Conservation (phyloP, 331 rosid species). For the Stylosanthes scabra region DNA sequence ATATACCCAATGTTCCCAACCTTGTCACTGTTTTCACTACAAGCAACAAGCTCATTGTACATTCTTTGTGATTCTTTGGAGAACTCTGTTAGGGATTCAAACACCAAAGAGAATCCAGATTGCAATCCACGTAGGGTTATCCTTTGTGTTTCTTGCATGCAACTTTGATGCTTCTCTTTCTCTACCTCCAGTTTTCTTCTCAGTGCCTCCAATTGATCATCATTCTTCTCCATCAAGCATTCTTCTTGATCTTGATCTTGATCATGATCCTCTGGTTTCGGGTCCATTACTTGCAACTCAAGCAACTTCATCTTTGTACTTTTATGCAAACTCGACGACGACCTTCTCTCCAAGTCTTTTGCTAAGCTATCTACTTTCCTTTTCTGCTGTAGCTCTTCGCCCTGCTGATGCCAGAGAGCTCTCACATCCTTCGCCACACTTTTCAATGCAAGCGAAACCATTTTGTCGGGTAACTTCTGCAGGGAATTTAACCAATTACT, state of each 20-base stretch:
- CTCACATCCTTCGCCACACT: constrained; percentile 69
- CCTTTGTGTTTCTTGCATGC: constrained; percentile 79
- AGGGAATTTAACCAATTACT: constrained; percentile 72
- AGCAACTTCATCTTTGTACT: constrained; percentile 57
- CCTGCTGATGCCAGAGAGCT: constrained; percentile 77
- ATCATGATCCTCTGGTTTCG: constrained; percentile 49
- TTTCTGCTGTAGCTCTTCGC: constrained; percentile 85
- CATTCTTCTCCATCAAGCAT: constrained; percentile 61
- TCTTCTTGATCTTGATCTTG: constrained; percentile 47
- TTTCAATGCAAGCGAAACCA: constrained; percentile 67
- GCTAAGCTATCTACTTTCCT: constrained; percentile 76
- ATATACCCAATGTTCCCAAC: constrained; percentile 54
- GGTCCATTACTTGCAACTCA: constrained; percentile 57
- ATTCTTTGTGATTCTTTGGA: constrained; percentile 75
- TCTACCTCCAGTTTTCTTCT: constrained; percentile 68
- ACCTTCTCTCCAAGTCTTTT: constrained; percentile 63
- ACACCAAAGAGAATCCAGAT: constrained; percentile 76
- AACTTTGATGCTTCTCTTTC: constrained; percentile 75
- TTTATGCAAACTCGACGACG: constrained; percentile 46
- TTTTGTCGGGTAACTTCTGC: constrained; percentile 70
- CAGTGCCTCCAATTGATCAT: constrained; percentile 71
- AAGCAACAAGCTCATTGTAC: constrained; percentile 69
- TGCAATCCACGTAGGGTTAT: constrained; percentile 79
- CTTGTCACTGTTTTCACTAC: constrained; percentile 56
- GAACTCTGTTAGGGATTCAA: constrained; percentile 78